Base-by-base conservation (phyloP, 352 stramenopile species). In the Phytophthora meadii region DNA sequence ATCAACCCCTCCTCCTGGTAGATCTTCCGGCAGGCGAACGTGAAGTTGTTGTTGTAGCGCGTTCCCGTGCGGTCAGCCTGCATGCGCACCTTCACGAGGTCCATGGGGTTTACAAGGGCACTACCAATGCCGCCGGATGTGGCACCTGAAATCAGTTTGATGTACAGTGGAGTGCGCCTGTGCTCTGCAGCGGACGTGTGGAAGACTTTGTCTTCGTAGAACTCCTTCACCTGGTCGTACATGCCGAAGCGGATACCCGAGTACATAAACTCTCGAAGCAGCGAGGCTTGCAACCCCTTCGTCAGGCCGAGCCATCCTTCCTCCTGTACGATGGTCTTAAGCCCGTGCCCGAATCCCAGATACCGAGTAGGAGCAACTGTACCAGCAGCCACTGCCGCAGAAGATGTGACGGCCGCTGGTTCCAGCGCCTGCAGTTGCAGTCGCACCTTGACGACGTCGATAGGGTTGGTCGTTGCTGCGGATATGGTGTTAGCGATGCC, bases 11-110 rank as follows among this genome's bases (percentile, higher is more conserved):
- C 85, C 44, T 82, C 61, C 17, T 70, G 60, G 53, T 81, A 82
- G 55, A 95, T 91, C 27, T 85, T 76, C 27, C 67, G 68, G 50
- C 86, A 84, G n/a, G 83, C 85, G 42, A 89, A 73, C 17, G 78
- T 54, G 49, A 89, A 85, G 63, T 61, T 88, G 52, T 87, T 84
- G 47, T 77, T 56, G 71, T 94, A 93, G 22, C 81, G 76, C 34
- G 60, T 72, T 17, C 81, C 80, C 5, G 79, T 82, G 50, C 76
- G 79, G 45, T 91, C 84, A 10, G 79, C 80, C 57, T 95, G 87
- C 81, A 93, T 90, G 48, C 87, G 84, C 28, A 92, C 79, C 52
- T 93, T 92, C 22, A 89, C 74, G 25, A 95, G 68, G 47, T 95
- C 87, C 72, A 87, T 88, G 7, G 87, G 87, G 67, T 90, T 95